A percentile compares a stretch with the other conserved stretches of the same genome.
Evolutionary conservation across 768 basidiomycete genomes (phyloP).

Genomic region (Panus rudis): DNA sequence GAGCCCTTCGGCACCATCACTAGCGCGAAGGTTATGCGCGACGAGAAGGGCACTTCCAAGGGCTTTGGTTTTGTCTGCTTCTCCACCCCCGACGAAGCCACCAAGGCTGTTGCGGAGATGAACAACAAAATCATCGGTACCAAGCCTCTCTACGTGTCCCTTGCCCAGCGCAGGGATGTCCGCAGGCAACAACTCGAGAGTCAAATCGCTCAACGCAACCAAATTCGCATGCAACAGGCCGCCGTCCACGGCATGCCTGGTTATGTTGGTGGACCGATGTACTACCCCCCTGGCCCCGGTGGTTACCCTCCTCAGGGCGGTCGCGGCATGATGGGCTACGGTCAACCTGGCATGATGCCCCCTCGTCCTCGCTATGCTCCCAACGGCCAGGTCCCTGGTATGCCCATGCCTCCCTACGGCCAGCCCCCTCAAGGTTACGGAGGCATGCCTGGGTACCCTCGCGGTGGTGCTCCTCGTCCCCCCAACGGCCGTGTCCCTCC

Average conservation of each 20-base stretch:
- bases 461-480: constrained; percentile 55
- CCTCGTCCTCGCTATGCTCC: constrained; percentile 83
- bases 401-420: constrained; percentile 71
- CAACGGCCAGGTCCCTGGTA: constrained; percentile 63
- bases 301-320: constrained; percentile 74
- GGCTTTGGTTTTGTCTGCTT: constrained; percentile 99
- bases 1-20: constrained; percentile 97
- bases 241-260: constrained; percentile 81
- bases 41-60: constrained; percentile 88
- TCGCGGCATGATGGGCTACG: constrained; percentile 73
- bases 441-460: constrained; percentile 60
- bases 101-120: constrained; percentile 99
- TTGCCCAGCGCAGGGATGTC: constrained; percentile 97
- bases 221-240: constrained; percentile 94
- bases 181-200: constrained; percentile 97
- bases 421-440: constrained; percentile 72
- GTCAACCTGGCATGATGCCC: constrained; percentile 80
- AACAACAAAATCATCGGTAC: constrained; percentile 99
- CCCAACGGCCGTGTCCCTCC: constrained; percentile 69
- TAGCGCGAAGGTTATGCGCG: constrained; percentile 98
- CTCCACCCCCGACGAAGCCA: constrained; percentile 96
- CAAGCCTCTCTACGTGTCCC: constrained; percentile 97
- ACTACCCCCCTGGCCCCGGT: constrained; percentile 74
- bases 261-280: constrained; percentile 81
- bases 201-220: constrained; percentile 96